Evolutionary conservation across 768 basidiomycete genomes (phyloP).

Genomic region (Hemileccinum rubropunctum): DNA sequence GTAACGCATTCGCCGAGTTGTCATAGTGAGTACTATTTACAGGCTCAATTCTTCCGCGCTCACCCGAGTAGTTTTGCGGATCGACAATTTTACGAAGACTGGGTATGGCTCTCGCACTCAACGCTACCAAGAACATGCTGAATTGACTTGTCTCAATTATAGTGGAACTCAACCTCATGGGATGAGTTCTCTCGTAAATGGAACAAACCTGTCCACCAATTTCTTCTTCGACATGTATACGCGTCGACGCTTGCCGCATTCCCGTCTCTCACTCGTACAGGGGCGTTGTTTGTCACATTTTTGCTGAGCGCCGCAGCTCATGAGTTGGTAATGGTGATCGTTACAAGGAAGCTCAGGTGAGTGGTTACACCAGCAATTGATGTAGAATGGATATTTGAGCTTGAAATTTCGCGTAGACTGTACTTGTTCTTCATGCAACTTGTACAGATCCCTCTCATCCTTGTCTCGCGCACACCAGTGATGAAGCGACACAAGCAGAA

Average conservation of each 20-base stretch:
- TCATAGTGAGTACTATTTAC: conserved; percentile 59
- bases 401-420: conserved; percentile 46
- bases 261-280: conserved; percentile 60
- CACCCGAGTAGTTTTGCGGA: conserved; percentile 77
- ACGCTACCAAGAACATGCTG: neutral
- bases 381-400: neutral
- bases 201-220: conserved; percentile 96
- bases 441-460: conserved; percentile 89
- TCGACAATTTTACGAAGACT: conserved; percentile 95
- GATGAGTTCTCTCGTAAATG: conserved; percentile 98
- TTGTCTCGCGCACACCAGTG: conserved; percentile 68
- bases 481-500: conserved; percentile 82
- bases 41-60: conserved; percentile 1
- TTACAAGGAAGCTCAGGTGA: conserved; percentile 87
- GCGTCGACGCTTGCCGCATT: conserved; percentile 81
- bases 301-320: conserved; percentile 85
- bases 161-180: conserved; percentile 98
- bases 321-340: conserved; percentile 95
- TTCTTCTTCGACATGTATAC: conserved; percentile 94
- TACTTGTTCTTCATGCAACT: conserved; percentile 86
- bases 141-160: neutral
- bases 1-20: conserved; percentile 92
- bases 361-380: conserved; percentile 17
- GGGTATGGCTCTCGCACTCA: conserved; percentile 46
- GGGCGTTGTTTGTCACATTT: conserved; percentile 94